Evolutionary conservation across 306 rosid species (phyloP).

Genomic region (Vigna nakashimae): DNA sequence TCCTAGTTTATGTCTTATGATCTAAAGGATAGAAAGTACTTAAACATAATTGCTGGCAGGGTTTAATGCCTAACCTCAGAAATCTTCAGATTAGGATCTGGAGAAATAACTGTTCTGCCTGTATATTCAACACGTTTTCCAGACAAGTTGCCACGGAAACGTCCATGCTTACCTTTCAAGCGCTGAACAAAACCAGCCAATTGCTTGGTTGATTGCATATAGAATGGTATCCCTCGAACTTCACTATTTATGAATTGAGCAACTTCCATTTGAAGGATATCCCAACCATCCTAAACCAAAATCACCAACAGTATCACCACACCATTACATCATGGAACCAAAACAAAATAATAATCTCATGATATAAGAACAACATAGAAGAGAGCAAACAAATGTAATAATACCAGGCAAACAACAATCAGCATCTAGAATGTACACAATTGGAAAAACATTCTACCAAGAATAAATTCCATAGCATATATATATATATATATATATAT

Average conservation of each 20-base stretch:
- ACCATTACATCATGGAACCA: constrained; percentile 41
- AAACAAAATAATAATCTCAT: constrained; percentile 6
- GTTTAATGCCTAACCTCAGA: constrained; percentile 67
- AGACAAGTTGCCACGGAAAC: constrained; percentile 89
- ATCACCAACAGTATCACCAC: constrained; percentile 46
- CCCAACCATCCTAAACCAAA: constrained; percentile 67
- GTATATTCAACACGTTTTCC: constrained; percentile 97
- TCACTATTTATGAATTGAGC: constrained; percentile 91
- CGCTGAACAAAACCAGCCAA: constrained; percentile 87
- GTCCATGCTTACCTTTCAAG: constrained; percentile 93
- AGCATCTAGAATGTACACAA: constrained; percentile 17
- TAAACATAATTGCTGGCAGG: constrained; percentile 17
- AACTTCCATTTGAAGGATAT: constrained; percentile 73
- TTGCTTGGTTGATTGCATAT: constrained; percentile 60
- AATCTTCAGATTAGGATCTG: constrained; percentile 93
- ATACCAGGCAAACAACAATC: constrained; percentile 24
- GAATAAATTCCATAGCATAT: neutral
- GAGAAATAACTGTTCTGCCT: constrained; percentile 97
- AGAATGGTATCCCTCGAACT: constrained; percentile 63
- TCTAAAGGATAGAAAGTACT: constrained; percentile 33
- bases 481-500: too few relatives aligned
- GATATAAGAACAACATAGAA: constrained; percentile 5
- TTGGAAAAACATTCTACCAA: constrained; percentile 23
- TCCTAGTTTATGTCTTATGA: constrained; percentile 21
- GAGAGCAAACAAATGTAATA: constrained; percentile 29